phyloP scores from a whole-genome alignment of 2,329 filamentous ascomycete genomes.

The Allantophomopsis cytisporea region DNA sequence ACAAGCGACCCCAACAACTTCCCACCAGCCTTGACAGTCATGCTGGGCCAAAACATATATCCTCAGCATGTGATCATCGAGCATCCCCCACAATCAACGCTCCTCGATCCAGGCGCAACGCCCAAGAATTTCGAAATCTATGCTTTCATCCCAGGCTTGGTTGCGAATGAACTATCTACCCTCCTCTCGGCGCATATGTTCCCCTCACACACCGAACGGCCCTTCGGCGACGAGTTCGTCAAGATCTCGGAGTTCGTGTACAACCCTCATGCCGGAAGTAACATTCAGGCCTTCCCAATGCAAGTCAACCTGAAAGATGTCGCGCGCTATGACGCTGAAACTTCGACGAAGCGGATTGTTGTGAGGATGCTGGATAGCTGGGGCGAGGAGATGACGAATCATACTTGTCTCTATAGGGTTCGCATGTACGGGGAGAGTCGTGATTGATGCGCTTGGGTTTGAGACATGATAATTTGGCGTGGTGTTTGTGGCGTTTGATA shows the following conservation, averaged over 20 bases:
- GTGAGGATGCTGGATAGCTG: slow-evolving; percentile 45
- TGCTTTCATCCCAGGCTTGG: slow-evolving; percentile 38
- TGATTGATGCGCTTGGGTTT: too few relatives aligned
- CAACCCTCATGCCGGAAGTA: slow-evolving; percentile 22
- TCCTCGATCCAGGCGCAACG: slow-evolving; percentile 44
- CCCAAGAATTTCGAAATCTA: slow-evolving; percentile 61
- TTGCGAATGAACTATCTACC: slow-evolving; percentile 19
- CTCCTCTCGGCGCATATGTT: too few relatives aligned
- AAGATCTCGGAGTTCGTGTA: slow-evolving; percentile 45
- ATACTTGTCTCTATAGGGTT: slow-evolving; percentile 56
- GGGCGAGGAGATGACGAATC: slow-evolving; percentile 30
- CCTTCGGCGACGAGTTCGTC: slow-evolving; percentile 29
- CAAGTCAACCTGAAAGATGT: slow-evolving; percentile 33
- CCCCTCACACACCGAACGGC: slow-evolving; percentile 9
- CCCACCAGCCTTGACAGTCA: slow-evolving; percentile 52
- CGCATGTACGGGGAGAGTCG: slow-evolving; percentile 34
- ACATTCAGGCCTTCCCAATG: slow-evolving; percentile 37
- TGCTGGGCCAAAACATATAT: slow-evolving; percentile 41
- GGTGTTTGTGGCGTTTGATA: too few relatives aligned
- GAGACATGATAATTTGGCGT: too few relatives aligned
- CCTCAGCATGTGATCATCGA: slow-evolving; percentile 61
- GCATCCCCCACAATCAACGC: slow-evolving; percentile 50
- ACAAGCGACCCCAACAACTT: slow-evolving; percentile 22
- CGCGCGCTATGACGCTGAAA: slow-evolving; percentile 11
- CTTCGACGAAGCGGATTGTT: slow-evolving; percentile 35